Percentiles rank a stretch among this genome's conserved stretches.
These are phyloP conservation scores for Aspergillus nanangensis DNA, from an alignment of 495 filamentous ascomycete genomes.

Conservation along the genomic window DNA sequence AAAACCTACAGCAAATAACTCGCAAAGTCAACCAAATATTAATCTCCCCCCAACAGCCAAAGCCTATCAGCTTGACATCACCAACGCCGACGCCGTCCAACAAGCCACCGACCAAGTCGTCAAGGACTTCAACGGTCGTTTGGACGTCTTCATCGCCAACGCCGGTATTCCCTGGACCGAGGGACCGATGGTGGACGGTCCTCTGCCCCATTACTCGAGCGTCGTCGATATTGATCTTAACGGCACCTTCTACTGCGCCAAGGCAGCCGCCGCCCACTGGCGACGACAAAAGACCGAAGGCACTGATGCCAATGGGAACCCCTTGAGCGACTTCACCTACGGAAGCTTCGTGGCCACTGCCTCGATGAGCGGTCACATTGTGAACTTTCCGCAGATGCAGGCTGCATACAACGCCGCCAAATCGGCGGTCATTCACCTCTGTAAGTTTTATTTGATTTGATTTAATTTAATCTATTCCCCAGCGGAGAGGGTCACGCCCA, in stretches of 20 bases:
- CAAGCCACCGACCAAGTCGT: slow-evolving; percentile 54
- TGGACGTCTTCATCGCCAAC: slow-evolving; percentile 80
- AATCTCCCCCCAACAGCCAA: slow-evolving; percentile 46
- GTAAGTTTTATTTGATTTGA: no score
- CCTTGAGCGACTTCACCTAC: slow-evolving; percentile 58
- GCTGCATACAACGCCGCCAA: slow-evolving; percentile 86
- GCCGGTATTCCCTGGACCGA: slow-evolving; percentile 72
- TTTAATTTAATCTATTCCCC: no score
- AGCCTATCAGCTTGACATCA: slow-evolving; percentile 72
- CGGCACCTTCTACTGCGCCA: slow-evolving; percentile 78
- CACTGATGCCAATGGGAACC: slow-evolving; percentile 60
- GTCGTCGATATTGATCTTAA: slow-evolving; percentile 75
- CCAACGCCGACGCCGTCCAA: slow-evolving; percentile 52
- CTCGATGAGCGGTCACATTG: slow-evolving; percentile 81
- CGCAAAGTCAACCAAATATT: neutral
- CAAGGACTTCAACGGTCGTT: slow-evolving; percentile 64
- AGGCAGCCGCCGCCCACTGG: slow-evolving; percentile 69
- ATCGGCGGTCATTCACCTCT: slow-evolving; percentile 79
- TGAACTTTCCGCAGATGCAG: slow-evolving; percentile 84
- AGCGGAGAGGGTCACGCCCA: no score
- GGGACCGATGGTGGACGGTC: slow-evolving; percentile 62
- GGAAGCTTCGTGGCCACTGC: slow-evolving; percentile 78
- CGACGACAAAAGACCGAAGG: slow-evolving; percentile 60
- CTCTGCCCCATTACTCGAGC: slow-evolving; percentile 59
- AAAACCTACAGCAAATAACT: no score